A percentile compares a stretch with the other conserved stretches of the same genome.
Evolutionary conservation across 768 basidiomycete species (phyloP).

Genomic region (Leccinum sublutescens): DNA sequence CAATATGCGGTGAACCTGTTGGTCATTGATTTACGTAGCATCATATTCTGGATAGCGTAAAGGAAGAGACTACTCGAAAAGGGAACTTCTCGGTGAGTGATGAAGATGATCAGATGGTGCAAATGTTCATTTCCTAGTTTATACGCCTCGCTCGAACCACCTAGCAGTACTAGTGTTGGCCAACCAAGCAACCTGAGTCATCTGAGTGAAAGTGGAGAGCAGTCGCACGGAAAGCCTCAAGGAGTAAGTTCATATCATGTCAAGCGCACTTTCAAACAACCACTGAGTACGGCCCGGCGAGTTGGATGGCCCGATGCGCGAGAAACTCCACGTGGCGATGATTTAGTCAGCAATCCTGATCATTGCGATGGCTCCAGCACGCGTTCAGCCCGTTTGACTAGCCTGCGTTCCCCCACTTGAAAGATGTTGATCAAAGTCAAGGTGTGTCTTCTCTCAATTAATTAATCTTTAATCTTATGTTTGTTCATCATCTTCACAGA

Average conservation of each 20-base stretch:
- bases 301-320: neutral
- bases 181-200: neutral
- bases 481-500: conserved; percentile 3
- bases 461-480: neutral
- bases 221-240: neutral
- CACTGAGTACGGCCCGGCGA: too few species aligned
- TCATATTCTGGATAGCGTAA: neutral
- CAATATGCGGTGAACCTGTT: neutral
- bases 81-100: neutral
- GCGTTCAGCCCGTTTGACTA: too few species aligned
- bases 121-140: neutral
- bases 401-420: conserved; percentile 4
- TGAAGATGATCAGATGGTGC: neutral
- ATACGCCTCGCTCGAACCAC: neutral
- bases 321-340: neutral
- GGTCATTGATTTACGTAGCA: neutral
- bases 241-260: neutral
- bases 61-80: neutral
- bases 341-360: conserved; percentile 11
- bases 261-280: too few species aligned
- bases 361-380: neutral
- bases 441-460: conserved; percentile 6
- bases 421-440: conserved; percentile 29
- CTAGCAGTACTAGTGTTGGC: neutral
- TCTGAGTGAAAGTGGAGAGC: neutral